Evolutionary conservation across 306 rosid genomes (phyloP), one percentile per base, ranked within the genome.

Genomic region (Malus orientalis): DNA sequence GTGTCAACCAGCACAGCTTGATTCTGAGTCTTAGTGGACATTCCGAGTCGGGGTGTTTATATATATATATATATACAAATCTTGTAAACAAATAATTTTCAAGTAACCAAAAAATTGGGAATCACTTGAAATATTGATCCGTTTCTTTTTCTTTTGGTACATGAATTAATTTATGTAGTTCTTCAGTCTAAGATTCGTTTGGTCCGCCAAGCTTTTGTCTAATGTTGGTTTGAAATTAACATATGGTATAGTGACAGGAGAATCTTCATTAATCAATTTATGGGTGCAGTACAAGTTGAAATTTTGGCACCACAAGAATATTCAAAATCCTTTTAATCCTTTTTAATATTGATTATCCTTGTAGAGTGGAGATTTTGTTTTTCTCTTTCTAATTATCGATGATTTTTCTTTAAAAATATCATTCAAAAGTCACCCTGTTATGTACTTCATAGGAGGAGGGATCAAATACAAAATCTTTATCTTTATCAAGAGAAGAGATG

Each of bases 41-140:
- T 27, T 27, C 27, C 27, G 27, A 0, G 27, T 25, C 2, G 27
- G 27, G 27, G 27, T 27, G 2, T 27, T 27, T 27, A 6, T 6
- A 0, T 6, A 0, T 27, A 6, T 6, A 0, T 6, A 0, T 12
- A 12, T 13, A 14, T 12, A 12, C 27, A 8, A 10, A 10, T 11
- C 18, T 22, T 2, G 15, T 9, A 58, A 27, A 58, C 6, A 22
- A 58, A 22, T 22, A 58, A 51, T 58, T 22, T 58, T 3, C 29
- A 58, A 58, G 29, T 12, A 22, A 7, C 15, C 42, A 49, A 18
- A 5, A 70, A 70, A 15, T 1, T 51, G 55, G 55, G 20, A 40
- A 33, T 55, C 9, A 71, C 58, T 71, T 33, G 49, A 51, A 32
- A 51, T 51, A 51, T 20, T 19, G 65, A 32, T 2, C 40, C 30